Conservation (phyloP, 2,329 filamentous ascomycete genomes). For the Whalleya microplaca region DNA sequence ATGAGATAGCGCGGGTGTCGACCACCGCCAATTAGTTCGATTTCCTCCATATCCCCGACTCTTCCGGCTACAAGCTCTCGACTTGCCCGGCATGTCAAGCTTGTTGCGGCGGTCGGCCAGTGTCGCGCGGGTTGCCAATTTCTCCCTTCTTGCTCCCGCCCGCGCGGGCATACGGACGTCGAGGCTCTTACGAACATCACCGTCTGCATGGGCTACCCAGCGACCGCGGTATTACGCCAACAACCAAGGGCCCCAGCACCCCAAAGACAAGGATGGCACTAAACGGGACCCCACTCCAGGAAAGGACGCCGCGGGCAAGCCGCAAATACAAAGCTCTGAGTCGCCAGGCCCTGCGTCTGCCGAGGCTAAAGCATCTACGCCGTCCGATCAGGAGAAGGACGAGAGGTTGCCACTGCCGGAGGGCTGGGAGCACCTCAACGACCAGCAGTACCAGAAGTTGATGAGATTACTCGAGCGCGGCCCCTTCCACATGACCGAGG, state of each 20-base stretch:
- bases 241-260: slow-evolving; percentile 25
- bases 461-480: not conserved
- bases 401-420: slow-evolving; percentile 29
- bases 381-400: slow-evolving; percentile 13
- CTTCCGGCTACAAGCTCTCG: slow-evolving; percentile 23
- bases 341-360: slow-evolving; percentile 38
- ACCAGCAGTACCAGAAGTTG: slow-evolving; percentile 23
- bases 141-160: slow-evolving; percentile 28
- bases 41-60: slow-evolving; percentile 22
- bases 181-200: slow-evolving; percentile 28
- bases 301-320: slow-evolving; percentile 19
- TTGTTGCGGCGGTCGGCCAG: slow-evolving; percentile 37
- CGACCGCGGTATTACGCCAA: slow-evolving; percentile 32
- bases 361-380: slow-evolving; percentile 22
- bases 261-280: slow-evolving; percentile 6
- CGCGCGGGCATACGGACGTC: slow-evolving; percentile 32
- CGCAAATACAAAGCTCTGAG: slow-evolving; percentile 32
- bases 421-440: slow-evolving; percentile 35
- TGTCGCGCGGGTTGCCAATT: slow-evolving; percentile 32
- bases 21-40: slow-evolving; percentile 11
- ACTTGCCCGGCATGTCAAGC: slow-evolving; percentile 39
- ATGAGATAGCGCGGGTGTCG: slow-evolving; percentile 29
- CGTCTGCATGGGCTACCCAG: slow-evolving; percentile 29
- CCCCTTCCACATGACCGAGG: slow-evolving; percentile 1
- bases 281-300: not conserved